phyloP scores from a whole-genome alignment of 306 rosid species.

The Trifolium dubium region DNA sequence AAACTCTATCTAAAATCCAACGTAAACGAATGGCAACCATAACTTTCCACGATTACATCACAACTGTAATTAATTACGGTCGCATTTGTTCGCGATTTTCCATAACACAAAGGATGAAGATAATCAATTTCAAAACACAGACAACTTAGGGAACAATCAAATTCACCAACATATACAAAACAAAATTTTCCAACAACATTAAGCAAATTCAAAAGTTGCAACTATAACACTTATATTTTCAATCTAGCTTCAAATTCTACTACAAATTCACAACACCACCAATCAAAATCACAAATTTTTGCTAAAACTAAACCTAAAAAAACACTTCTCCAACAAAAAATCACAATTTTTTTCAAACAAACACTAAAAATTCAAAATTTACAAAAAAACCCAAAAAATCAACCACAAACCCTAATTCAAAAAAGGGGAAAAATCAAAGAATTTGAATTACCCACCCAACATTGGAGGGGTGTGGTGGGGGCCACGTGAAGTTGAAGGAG shows the following conservation, averaged over 20 bases:
- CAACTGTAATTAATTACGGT: neutral
- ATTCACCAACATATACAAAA: neutral
- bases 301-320: constrained; percentile 6
- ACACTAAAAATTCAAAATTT: constrained; percentile 7
- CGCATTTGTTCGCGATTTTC: neutral
- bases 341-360: neutral
- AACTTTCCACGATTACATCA: neutral
- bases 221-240: neutral
- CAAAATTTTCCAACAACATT: neutral
- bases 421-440: neutral
- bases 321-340: neutral
- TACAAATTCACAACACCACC: constrained; percentile 2
- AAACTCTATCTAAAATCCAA: neutral
- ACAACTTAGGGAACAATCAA: neutral
- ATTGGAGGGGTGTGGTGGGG: constrained; percentile 57
- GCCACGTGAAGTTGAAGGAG: constrained; percentile 77
- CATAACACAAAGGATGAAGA: neutral
- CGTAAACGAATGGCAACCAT: neutral
- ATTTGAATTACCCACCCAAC: constrained; percentile 51
- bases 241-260: constrained; percentile 28
- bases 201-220: constrained; percentile 10
- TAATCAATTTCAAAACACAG: constrained; percentile 11
- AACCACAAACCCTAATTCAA: neutral
- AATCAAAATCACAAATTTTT: neutral
- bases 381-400: neutral